A percentile compares a stretch with the other conserved stretches of the same genome.
phyloP scores from a whole-genome alignment of 2,329 filamentous ascomycete species.

The Fusarium paranaense region DNA sequence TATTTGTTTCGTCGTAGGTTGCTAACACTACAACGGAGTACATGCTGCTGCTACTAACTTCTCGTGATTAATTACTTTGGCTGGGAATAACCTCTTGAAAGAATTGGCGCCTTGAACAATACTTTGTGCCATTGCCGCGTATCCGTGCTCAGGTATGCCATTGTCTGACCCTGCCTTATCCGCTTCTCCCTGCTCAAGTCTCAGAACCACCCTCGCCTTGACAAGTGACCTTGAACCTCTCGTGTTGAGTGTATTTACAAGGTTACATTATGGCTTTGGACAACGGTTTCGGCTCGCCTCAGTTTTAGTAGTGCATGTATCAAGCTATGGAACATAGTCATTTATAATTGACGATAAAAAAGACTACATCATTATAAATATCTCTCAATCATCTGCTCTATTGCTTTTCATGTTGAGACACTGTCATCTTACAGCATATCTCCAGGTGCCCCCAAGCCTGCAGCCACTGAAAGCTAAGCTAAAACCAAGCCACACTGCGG shows the following conservation, averaged over 20 bases:
- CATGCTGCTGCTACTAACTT: neutral
- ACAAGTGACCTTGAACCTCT: neutral
- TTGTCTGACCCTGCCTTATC: neutral
- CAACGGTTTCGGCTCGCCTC: neutral
- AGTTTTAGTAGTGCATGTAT: neutral
- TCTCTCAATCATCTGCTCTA: neutral
- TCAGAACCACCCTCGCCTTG: neutral
- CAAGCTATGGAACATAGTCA: neutral
- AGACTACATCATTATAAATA: neutral
- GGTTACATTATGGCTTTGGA: neutral
- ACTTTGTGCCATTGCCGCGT: neutral
- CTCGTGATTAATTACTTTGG: neutral
- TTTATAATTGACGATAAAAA: neutral
- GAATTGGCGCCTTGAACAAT: neutral
- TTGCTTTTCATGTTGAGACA: neutral
- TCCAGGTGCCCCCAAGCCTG: neutral
- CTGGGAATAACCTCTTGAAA: neutral
- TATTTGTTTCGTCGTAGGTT: neutral
- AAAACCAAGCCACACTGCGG: conserved; percentile 23
- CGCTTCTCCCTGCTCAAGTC: neutral
- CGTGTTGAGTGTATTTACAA: neutral
- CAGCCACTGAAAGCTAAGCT: neutral
- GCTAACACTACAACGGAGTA: neutral
- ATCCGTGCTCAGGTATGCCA: neutral
- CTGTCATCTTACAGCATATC: neutral